These are phyloP conservation scores for Phytophthora sojae DNA, from an alignment of 352 stramenopile genomes.

Conservation along the genomic window DNA sequence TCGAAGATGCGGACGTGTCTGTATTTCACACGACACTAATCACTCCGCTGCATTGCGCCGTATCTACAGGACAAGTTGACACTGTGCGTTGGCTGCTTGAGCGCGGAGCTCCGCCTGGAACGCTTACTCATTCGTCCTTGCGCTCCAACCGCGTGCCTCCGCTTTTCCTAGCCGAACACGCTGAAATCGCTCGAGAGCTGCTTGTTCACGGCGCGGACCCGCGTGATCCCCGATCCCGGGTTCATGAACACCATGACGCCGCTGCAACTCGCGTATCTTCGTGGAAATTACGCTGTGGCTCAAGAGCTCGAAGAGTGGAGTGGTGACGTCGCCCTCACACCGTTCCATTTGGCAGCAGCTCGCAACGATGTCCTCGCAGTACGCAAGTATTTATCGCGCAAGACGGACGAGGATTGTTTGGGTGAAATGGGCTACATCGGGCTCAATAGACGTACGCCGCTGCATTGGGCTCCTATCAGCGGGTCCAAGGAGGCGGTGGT, in stretches of 20 bases:
- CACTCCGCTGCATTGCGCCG: conserved; percentile 74
- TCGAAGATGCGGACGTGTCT: conserved; percentile 59
- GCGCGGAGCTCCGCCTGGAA: conserved; percentile 45
- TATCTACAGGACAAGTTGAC: conserved; percentile 65
- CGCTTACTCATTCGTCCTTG: conserved; percentile 48
- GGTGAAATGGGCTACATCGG: conserved; percentile 77
- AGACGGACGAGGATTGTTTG: conserved; percentile 61
- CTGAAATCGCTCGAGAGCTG: conserved; percentile 60
- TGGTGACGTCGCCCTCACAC: conserved; percentile 74
- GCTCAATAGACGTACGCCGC: conserved; percentile 69
- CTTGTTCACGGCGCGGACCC: conserved; percentile 63
- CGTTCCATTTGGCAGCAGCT: conserved; percentile 65
- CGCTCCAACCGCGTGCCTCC: conserved; percentile 66
- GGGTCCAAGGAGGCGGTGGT: conserved; percentile 54
- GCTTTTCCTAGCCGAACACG: conserved; percentile 71
- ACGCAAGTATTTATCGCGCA: conserved; percentile 54
- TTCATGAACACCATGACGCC: conserved; percentile 80
- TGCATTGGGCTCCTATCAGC: conserved; percentile 77
- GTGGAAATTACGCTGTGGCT: conserved; percentile 69
- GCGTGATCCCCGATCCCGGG: conserved; percentile 68
- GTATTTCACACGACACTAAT: conserved; percentile 78
- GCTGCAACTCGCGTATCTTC: conserved; percentile 77
- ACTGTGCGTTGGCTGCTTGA: conserved; percentile 64
- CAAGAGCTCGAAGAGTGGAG: conserved; percentile 77
- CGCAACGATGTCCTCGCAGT: conserved; percentile 56